Base-by-base conservation (phyloP, 1,284 basidiomycete species). In the Ustilago sp. region DNA sequence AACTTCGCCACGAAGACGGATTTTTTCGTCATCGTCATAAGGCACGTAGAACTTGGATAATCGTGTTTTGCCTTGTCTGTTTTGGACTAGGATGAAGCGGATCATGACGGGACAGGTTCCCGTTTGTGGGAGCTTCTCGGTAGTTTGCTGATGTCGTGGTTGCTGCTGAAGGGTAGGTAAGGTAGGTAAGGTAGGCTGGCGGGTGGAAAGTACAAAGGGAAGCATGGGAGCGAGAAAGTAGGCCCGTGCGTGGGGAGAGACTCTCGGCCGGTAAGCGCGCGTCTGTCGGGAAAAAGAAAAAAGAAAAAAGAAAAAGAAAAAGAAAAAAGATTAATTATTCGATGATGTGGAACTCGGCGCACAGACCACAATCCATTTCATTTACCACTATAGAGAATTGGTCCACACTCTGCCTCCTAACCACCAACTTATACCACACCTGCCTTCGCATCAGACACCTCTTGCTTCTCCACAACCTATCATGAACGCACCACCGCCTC, bases 1-100 rank as follows among this genome's bases (percentile, higher is more conserved):
- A 1, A 99, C 95, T 86, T 99, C 96, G 28, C 95, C 95, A 43
- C 95, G 90, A 63, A 98, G 89, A 62, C 94, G 90, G 64, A 95
- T 92, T 93, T 96, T 84, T 53, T 87, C 86, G 8, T 86, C 84
- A 43, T 86, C 86, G 55, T 82, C 80, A 82, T 55, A 78, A 1
- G 94, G 94, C 35, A 93, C 93, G 88, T 97, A 98, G 94, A 95
- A 98, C 88, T 98, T 99, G 17, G 94, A 95, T 53, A 98, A 87
- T 47, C 96, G 90, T 3, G 96, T 97, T 88, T 99, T 99, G 48
- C 97, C 97, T 88, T 99, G 96, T 58, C 96, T 91, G 85, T 98
- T 98, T 93, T 97, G 85, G 13, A 97, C 93, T 64, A 96, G 91
- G 81, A 97, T 94, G 87, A 95, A 95, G 76, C 93, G 92, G 88